A percentile compares a stretch with the other conserved stretches of the same genome.
phyloP scores from a whole-genome alignment of 139 green algal genomes.

The Dunaliella primolecta region DNA sequence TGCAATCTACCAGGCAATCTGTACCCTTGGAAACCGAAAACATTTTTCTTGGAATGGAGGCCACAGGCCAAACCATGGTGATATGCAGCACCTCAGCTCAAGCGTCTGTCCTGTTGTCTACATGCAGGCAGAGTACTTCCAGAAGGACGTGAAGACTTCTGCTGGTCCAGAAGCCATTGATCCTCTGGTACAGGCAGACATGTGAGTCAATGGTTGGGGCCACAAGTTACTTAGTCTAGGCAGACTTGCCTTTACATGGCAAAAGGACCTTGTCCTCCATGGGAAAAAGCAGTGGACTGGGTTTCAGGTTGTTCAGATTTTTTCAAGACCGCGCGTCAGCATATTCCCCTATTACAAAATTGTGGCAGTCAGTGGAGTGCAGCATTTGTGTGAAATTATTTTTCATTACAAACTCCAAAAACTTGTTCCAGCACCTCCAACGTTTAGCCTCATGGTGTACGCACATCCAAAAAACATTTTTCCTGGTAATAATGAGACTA shows the following conservation, averaged over 20 bases:
- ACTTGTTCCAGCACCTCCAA: no score
- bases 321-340: not conserved
- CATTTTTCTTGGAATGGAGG: not conserved
- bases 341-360: not conserved
- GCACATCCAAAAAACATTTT: no score
- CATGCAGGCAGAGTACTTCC: not conserved
- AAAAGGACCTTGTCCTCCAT: no score
- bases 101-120: not conserved
- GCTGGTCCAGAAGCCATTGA: not conserved
- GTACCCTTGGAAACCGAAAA: no score
- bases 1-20: no score
- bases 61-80: not conserved
- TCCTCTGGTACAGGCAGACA: not conserved
- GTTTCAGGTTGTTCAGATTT: not conserved
- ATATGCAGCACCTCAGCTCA: no score
- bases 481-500: no score
- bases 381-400: no score
- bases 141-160: not conserved
- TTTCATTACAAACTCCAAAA: no score
- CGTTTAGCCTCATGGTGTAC: no score
- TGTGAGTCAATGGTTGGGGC: no score
- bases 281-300: no score
- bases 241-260: not conserved
- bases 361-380: not conserved
- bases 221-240: not conserved